Evolutionary conservation across 441 rosid genomes (phyloP).

Genomic region (Brassica balearica): DNA sequence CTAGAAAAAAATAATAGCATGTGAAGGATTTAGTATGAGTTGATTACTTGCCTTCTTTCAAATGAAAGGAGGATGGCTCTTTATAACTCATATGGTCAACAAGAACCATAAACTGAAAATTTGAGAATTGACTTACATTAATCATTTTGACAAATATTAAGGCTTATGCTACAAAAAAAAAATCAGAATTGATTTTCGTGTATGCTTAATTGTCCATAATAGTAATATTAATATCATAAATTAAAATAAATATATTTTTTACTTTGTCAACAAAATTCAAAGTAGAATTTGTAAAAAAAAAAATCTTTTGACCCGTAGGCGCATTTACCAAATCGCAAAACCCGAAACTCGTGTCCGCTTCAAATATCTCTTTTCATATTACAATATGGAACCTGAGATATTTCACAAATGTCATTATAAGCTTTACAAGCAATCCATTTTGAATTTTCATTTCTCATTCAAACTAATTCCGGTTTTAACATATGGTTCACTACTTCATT

Average conservation of each 20-base stretch:
- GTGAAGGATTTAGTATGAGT: background rate
- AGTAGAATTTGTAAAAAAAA: background rate
- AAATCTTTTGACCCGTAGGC: background rate
- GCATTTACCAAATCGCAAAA: background rate
- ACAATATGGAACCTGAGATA: too few relatives aligned
- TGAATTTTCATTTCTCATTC: background rate
- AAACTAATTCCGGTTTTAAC: too few relatives aligned
- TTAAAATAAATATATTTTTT: too few relatives aligned
- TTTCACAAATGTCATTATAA: background rate
- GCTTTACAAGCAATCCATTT: background rate
- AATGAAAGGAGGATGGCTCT: background rate
- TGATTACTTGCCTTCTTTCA: background rate
- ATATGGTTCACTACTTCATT: background rate
- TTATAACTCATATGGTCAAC: background rate
- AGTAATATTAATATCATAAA: too few relatives aligned
- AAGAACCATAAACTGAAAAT: background rate
- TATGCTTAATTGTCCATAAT: background rate
- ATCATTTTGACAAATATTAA: background rate
- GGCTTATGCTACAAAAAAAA: background rate
- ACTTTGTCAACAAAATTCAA: background rate
- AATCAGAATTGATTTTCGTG: background rate
- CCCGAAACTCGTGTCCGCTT: background rate
- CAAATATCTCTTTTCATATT: background rate
- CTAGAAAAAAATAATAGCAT: background rate
- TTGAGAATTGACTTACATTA: background rate